Conservation (phyloP, 2,329 filamentous ascomycete genomes). For the Trichoderma aggressivum region DNA sequence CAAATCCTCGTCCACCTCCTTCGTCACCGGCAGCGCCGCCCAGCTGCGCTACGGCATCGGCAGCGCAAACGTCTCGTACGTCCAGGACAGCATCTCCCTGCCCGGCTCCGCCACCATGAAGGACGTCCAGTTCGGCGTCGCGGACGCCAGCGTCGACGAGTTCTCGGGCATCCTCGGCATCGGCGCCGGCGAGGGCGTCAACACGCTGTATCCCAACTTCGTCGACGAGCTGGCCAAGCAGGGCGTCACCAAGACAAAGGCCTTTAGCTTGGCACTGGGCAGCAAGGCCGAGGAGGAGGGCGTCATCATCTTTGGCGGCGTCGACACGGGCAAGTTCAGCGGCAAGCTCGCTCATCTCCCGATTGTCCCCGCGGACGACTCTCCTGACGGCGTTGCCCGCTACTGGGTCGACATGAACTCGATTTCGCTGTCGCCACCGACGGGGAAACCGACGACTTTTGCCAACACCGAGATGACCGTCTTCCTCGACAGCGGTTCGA, state of each 20-base stretch:
- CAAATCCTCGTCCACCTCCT: constrained; percentile 39
- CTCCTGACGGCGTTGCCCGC: constrained; percentile 52
- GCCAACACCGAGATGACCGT: constrained; percentile 47
- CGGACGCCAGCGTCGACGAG: constrained; percentile 46
- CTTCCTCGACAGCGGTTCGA: constrained; percentile 69
- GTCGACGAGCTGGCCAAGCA: constrained; percentile 49
- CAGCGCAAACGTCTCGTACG: constrained; percentile 49
- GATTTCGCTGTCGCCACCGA: constrained; percentile 40
- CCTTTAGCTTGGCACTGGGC: constrained; percentile 64
- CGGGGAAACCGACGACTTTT: constrained; percentile 28
- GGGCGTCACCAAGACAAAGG: constrained; percentile 56
- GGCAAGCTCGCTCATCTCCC: constrained; percentile 59
- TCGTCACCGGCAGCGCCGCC: constrained; percentile 34
- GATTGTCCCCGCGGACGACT: constrained; percentile 54
- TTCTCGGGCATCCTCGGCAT: constrained; percentile 68
- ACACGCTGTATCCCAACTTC: constrained; percentile 49
- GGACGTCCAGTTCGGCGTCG: constrained; percentile 63
- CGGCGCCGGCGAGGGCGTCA: constrained; percentile 57
- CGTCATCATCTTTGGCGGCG: constrained; percentile 65
- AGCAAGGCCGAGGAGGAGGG: constrained; percentile 58
- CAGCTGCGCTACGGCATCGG: constrained; percentile 51
- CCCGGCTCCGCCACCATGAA: constrained; percentile 38
- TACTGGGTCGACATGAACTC: constrained; percentile 52
- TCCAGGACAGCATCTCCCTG: constrained; percentile 44
- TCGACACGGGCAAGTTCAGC: constrained; percentile 62